These are phyloP conservation scores for Kitagawia praeruptora DNA, from an alignment of 129 eudicot species.

Conservation along the genomic window DNA sequence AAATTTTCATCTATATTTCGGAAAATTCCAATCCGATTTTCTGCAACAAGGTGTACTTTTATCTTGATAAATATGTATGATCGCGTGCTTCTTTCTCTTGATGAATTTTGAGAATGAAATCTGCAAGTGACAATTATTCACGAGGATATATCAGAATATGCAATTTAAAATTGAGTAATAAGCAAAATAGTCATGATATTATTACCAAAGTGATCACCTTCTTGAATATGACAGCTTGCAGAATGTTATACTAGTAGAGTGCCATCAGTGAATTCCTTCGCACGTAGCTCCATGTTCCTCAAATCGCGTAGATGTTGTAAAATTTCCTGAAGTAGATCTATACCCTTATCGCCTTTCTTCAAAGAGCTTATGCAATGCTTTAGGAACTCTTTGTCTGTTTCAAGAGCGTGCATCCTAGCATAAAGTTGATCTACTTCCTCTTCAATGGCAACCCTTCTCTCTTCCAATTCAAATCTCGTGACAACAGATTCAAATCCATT, in stretches of 20 bases:
- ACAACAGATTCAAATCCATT: conserved; percentile 42
- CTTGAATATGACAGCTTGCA: conserved; percentile 2
- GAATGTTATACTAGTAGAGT: conserved; percentile 26
- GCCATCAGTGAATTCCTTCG: conserved; percentile 36
- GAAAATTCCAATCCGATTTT: neutral
- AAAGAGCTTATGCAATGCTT: conserved; percentile 86
- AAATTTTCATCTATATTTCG: neutral
- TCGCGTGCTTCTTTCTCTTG: neutral
- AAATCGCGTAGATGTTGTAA: conserved; percentile 84
- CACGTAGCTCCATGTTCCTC: conserved; percentile 67
- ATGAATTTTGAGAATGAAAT: conserved; percentile 3
- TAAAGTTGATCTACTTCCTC: conserved; percentile 90
- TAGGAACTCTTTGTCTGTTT: conserved; percentile 84
- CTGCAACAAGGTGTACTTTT: neutral
- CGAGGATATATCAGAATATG: neutral
- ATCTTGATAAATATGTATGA: neutral
- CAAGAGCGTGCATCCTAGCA: conserved; percentile 87
- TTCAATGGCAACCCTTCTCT: conserved; percentile 64
- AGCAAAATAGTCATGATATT: neutral
- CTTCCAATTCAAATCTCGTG: conserved; percentile 54
- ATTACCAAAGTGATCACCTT: conserved; percentile 20
- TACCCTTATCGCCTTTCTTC: conserved; percentile 89
- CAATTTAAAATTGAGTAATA: neutral
- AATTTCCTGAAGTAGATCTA: conserved; percentile 90
- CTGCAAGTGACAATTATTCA: conserved; percentile 13